Percentiles rank a stretch among this genome's conserved stretches.
These are phyloP conservation scores for Hansenula anomala DNA, from an alignment of 1,139 yeast species.

Conservation along the genomic window DNA sequence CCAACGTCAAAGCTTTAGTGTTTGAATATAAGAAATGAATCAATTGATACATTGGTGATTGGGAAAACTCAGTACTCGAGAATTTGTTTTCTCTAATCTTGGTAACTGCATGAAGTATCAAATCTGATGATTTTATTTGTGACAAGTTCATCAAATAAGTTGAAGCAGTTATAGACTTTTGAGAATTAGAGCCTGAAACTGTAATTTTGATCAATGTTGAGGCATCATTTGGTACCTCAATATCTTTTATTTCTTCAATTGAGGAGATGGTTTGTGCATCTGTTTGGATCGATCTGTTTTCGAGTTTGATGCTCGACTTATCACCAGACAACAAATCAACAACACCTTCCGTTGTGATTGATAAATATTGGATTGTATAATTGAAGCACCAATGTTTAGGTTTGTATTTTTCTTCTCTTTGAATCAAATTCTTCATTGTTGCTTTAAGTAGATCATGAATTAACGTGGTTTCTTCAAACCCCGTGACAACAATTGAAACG, in stretches of 20 bases:
- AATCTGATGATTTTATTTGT: constrained; percentile 11
- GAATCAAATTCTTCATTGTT: constrained; percentile 2
- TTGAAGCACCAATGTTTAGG: constrained; percentile 10
- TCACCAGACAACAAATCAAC: constrained; percentile 4
- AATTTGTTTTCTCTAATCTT: constrained; percentile 10
- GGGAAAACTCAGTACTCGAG: constrained; percentile 11
- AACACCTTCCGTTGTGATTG: constrained; percentile 11
- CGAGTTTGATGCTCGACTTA: constrained; percentile 8
- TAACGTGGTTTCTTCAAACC: constrained; percentile 4
- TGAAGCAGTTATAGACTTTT: constrained; percentile 8
- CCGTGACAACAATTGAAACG: constrained; percentile 11
- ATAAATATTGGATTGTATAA: constrained; percentile 9
- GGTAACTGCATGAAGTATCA: constrained; percentile 7
- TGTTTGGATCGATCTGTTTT: constrained; percentile 7
- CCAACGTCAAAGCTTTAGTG: constrained; percentile 25
- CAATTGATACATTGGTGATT: constrained; percentile 17
- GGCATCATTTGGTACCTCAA: constrained; percentile 3
- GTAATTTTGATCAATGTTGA: constrained; percentile 11
- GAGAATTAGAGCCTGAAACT: constrained; percentile 5
- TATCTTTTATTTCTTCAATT: background rate
- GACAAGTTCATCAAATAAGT: constrained; percentile 11
- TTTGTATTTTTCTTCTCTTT: constrained; percentile 10
- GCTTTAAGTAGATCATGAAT: background rate
- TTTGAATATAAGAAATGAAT: constrained; percentile 21
- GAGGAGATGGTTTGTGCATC: constrained; percentile 1